Conservation (phyloP, 1,284 basidiomycete genomes). For the Leccinum cinnamomeum region DNA sequence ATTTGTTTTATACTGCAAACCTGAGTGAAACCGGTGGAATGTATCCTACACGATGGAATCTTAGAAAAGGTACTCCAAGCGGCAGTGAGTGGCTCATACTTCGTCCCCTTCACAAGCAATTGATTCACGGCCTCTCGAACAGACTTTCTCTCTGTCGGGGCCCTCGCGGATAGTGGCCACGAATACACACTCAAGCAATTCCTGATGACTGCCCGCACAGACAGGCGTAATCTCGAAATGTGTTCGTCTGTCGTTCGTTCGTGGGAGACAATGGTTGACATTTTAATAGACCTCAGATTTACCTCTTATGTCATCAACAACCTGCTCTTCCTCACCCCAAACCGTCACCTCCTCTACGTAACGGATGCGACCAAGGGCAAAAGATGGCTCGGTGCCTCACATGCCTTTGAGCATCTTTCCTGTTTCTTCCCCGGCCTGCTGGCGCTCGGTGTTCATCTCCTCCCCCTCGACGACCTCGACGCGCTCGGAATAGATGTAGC, state of each 20-base stretch:
- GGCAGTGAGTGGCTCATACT: too few relatives aligned
- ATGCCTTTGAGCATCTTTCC: conserved; percentile 71
- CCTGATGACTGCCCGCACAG: conserved; percentile 59
- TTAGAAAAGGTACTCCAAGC: too few relatives aligned
- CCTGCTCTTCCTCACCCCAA: conserved; percentile 64
- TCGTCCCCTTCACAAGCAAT: too few relatives aligned
- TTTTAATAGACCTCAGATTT: conserved; percentile 54
- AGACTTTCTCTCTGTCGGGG: conserved; percentile 41
- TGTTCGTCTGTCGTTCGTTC: conserved; percentile 44
- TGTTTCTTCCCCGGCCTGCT: conserved; percentile 78
- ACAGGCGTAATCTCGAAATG: conserved; percentile 59
- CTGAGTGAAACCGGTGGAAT: too few relatives aligned
- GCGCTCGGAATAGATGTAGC: conserved; percentile 43
- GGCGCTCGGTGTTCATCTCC: conserved; percentile 65
- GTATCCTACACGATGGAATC: too few relatives aligned
- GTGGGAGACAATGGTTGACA: neutral
- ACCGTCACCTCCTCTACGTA: conserved; percentile 67
- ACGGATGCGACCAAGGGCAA: conserved; percentile 47
- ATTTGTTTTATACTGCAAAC: too few relatives aligned
- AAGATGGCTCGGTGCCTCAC: conserved; percentile 38
- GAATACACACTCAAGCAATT: conserved; percentile 78
- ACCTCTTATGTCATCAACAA: conserved; percentile 61
- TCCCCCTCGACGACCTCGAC: conserved; percentile 53
- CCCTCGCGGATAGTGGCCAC: conserved; percentile 65
- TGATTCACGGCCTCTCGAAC: too few relatives aligned